Percentiles rank a stretch among this genome's conserved stretches.
phyloP scores from a whole-genome alignment of 129 eudicot genomes.

The Daucus carota region DH1_v3.0 NC_030383.2:13231001-13231500 shows the following conservation, averaged over 20 bases:
- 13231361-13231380: neutral
- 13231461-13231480: neutral
- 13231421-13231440: neutral
- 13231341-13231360: neutral
- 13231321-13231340: neutral
- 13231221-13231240: constrained; percentile 76
- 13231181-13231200: constrained; percentile 62
- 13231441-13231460: neutral
- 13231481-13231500: neutral
- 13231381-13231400: neutral
- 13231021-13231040: constrained; percentile 49
- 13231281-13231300: constrained; percentile 75
- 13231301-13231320: constrained; percentile 40
- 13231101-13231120: constrained; percentile 34
- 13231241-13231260: constrained; percentile 73
- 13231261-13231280: constrained; percentile 70
- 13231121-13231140: constrained; percentile 84
- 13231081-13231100: constrained; percentile 48
- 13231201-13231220: constrained; percentile 93
- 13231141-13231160: constrained; percentile 84
- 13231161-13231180: constrained; percentile 94
- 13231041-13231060: constrained; percentile 94
- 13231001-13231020: neutral
- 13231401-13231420: neutral
- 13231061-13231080: constrained; percentile 99